Evolutionary conservation across 495 filamentous ascomycete genomes (phyloP), one percentile per base, ranked within the genome.

Genomic region (Chaetomium cochliodes): DNA sequence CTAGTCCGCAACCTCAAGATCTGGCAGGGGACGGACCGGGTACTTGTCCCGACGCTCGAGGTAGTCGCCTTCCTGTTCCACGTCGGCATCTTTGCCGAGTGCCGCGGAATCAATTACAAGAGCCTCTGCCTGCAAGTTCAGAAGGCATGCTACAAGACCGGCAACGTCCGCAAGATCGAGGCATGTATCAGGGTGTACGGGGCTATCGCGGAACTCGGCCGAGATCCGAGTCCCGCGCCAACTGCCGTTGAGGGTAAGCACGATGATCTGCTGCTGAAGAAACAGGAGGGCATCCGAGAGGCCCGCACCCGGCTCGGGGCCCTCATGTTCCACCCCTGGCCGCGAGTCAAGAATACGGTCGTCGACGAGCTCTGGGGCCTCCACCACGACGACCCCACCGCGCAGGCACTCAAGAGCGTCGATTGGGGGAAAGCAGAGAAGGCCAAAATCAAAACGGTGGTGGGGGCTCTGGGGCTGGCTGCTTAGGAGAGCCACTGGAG

Each of bases 141-240:
- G 67, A 91, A 88, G 74, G 81, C 90, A 5, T 91, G 92, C 69
- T 92, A 88, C 80, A 93, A 92, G 77, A 89, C 90, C 12, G 82
- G 84, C 13, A 92, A 90, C 71, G 85, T 96, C 6, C 81, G 84
- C 30, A 91, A 92, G 68, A 79, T 98, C 12, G 85, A 90, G 71
- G 89, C 90, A 1, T 91, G 90, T 20, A 77, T 96, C 50, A 86
- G 84, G 62, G 83, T 92, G 6, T 98, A 97, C 75, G 83, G 86
- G 6, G 86, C 86, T 18, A 74, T 97, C 8, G 70, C 78, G 15
- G 76, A 49, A 4, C 47, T 70, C 61, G 62, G n/a, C 49, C 63
- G 57, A 26, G 37, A 41, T 22, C 37, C 51, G 6, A 50, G 23
- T 23, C 55, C 60, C 2, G 67, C 52, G 46, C 46, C 46, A 23